Evolutionary conservation across 2,329 filamentous ascomycete species (phyloP).

Genomic region (Sporothrix globosa): DNA sequence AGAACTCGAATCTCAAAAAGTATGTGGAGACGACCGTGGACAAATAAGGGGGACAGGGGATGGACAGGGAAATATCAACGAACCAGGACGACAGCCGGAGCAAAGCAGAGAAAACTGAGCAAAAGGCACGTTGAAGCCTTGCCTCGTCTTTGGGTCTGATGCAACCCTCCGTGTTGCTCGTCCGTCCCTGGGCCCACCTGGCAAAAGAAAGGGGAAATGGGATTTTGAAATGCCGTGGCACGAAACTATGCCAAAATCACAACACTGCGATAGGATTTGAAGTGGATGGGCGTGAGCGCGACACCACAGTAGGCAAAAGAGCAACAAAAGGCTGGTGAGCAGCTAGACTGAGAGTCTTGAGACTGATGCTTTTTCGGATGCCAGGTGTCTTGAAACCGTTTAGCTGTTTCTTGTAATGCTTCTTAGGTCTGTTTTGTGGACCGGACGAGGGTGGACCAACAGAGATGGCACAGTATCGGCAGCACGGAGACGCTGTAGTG

Average conservation of each 20-base stretch:
- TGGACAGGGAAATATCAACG: conserved; percentile 17
- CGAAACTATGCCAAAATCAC: conserved; percentile 21
- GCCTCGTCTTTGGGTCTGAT: conserved; percentile 11
- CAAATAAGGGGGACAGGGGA: conserved; percentile 31
- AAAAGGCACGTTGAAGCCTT: conserved; percentile 18
- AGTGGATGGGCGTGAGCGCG: neutral
- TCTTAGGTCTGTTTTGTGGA: conserved; percentile 22
- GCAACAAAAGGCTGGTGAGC: neutral
- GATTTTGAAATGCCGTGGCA: conserved; percentile 21
- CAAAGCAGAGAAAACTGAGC: neutral
- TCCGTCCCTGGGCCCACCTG: conserved; percentile 17
- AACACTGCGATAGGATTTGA: conserved; percentile 24
- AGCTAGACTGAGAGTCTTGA: neutral
- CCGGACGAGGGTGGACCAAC: conserved; percentile 23
- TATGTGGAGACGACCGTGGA: conserved; percentile 25
- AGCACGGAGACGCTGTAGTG: conserved; percentile 20
- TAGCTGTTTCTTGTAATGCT: conserved; percentile 41
- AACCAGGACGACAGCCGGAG: neutral
- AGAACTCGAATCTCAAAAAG: conserved; percentile 13
- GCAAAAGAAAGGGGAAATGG: conserved; percentile 16
- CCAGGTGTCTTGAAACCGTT: conserved; percentile 48
- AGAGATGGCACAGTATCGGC: conserved; percentile 3
- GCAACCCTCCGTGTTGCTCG: conserved; percentile 12
- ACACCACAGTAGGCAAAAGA: neutral
- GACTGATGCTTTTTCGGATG: conserved; percentile 42